Evolutionary conservation across 2,329 filamentous ascomycete species (phyloP).

Genomic region (Paecilomyces sp.): DNA sequence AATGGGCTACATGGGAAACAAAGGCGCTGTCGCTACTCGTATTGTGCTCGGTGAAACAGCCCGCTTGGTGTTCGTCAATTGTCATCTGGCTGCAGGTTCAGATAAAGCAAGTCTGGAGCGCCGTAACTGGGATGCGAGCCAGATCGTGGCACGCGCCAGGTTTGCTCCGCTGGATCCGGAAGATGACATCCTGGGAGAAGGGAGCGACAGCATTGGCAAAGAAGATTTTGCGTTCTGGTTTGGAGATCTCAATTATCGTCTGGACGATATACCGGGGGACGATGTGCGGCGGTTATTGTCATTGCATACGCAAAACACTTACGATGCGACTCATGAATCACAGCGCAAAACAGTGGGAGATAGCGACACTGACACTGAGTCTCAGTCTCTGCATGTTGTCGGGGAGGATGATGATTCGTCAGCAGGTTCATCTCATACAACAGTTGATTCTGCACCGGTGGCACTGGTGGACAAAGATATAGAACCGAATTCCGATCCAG

Average conservation of each 20-base stretch:
- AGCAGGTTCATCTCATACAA: neutral
- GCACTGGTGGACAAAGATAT: constrained; percentile 53
- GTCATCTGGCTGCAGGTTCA: constrained; percentile 79
- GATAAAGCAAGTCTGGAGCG: constrained; percentile 72
- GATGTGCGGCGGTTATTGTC: constrained; percentile 81
- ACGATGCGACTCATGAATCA: constrained; percentile 49
- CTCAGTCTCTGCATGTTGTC: constrained; percentile 7
- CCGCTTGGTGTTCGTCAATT: constrained; percentile 81
- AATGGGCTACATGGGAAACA: constrained; percentile 92
- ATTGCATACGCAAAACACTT: constrained; percentile 74
- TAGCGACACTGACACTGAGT: constrained; percentile 15
- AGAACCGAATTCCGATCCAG: constrained; percentile 68
- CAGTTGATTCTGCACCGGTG: constrained; percentile 6
- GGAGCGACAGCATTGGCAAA: constrained; percentile 63
- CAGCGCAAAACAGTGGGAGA: constrained; percentile 15
- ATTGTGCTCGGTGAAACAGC: constrained; percentile 87
- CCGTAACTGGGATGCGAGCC: constrained; percentile 80
- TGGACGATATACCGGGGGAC: constrained; percentile 80
- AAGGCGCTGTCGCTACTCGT: constrained; percentile 77
- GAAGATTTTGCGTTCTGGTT: constrained; percentile 96
- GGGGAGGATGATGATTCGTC: neutral
- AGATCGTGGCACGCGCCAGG: constrained; percentile 67
- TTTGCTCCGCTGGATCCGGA: constrained; percentile 70
- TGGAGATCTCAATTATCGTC: constrained; percentile 88
- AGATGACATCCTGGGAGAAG: constrained; percentile 51